Conservation (phyloP, 257 asterid species). For the Plantago elongata region DNA sequence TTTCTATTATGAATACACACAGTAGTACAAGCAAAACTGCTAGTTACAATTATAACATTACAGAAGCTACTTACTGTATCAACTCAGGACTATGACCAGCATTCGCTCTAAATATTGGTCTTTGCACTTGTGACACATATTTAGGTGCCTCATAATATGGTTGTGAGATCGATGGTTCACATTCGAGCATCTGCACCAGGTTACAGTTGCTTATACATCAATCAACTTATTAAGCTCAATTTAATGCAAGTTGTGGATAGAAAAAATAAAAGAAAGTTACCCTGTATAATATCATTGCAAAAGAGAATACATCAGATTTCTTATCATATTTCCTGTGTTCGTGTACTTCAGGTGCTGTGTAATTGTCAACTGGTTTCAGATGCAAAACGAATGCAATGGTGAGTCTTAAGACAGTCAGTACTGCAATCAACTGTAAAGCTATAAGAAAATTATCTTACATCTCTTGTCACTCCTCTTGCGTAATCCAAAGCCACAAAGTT, state of each 20-base stretch:
- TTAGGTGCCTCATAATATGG: slow-evolving; percentile 69
- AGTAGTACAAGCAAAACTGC: not conserved
- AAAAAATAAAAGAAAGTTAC: slow-evolving; percentile 33
- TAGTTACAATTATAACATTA: not conserved
- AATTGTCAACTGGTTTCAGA: slow-evolving; percentile 52
- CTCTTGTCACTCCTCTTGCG: slow-evolving; percentile 99
- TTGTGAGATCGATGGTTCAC: slow-evolving; percentile 78
- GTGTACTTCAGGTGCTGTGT: slow-evolving; percentile 99
- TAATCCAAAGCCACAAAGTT: slow-evolving; percentile 95
- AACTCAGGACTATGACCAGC: slow-evolving; percentile 48
- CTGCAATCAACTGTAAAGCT: not conserved
- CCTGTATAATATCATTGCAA: slow-evolving; percentile 95
- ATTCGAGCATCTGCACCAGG: slow-evolving; percentile 85
- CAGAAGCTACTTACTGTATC: slow-evolving; percentile 65
- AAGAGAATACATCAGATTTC: slow-evolving; percentile 95
- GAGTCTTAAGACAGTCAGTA: not conserved
- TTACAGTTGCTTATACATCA: slow-evolving; percentile 9
- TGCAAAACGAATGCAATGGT: slow-evolving; percentile 12
- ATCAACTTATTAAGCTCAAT: slow-evolving; percentile 7
- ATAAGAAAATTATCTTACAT: slow-evolving; percentile 56
- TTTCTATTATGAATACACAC: not conserved
- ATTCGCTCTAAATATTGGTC: slow-evolving; percentile 71
- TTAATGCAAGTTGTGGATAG: not conserved
- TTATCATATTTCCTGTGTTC: slow-evolving; percentile 91
- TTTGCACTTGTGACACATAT: slow-evolving; percentile 81